Percentiles rank a stretch among this genome's conserved stretches.
phyloP scores from a whole-genome alignment of 345 rosid genomes.

The Cardamine resedifolia region DNA sequence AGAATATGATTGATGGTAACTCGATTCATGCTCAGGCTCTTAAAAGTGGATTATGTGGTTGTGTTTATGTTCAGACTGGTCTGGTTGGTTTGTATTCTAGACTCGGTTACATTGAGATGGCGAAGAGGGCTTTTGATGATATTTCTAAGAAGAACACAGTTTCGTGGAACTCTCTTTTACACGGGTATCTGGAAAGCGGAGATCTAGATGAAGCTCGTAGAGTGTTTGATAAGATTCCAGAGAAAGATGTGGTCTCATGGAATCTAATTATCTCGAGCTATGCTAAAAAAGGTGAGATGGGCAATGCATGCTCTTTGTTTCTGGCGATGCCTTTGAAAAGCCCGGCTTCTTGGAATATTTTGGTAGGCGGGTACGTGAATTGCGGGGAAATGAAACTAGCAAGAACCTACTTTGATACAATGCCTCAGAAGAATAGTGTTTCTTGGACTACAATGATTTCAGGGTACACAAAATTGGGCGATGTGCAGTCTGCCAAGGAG shows the following conservation, averaged over 20 bases:
- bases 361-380: constrained; percentile 59
- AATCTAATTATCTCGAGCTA: constrained; percentile 59
- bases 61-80: constrained; percentile 73
- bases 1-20: constrained; percentile 39
- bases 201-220: constrained; percentile 45
- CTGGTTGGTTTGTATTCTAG: constrained; percentile 63
- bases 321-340: constrained; percentile 57
- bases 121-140: constrained; percentile 54
- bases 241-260: constrained; percentile 66
- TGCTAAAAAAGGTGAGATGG: constrained; percentile 55
- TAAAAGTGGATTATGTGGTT: constrained; percentile 51
- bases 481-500: constrained; percentile 52
- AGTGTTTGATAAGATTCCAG: constrained; percentile 54
- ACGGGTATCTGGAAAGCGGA: constrained; percentile 53
- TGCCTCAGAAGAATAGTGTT: constrained; percentile 54
- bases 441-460: constrained; percentile 65
- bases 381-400: constrained; percentile 46
- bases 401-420: constrained; percentile 49
- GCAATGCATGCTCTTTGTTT: constrained; percentile 47
- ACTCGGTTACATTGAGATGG: constrained; percentile 50
- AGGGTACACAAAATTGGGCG: constrained; percentile 63
- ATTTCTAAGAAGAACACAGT: constrained; percentile 54
- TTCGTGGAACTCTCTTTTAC: constrained; percentile 71
- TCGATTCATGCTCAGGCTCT: constrained; percentile 55
- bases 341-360: constrained; percentile 66